Conservation (phyloP, 495 filamentous ascomycete species). For the Xylaria telfairii region DNA sequence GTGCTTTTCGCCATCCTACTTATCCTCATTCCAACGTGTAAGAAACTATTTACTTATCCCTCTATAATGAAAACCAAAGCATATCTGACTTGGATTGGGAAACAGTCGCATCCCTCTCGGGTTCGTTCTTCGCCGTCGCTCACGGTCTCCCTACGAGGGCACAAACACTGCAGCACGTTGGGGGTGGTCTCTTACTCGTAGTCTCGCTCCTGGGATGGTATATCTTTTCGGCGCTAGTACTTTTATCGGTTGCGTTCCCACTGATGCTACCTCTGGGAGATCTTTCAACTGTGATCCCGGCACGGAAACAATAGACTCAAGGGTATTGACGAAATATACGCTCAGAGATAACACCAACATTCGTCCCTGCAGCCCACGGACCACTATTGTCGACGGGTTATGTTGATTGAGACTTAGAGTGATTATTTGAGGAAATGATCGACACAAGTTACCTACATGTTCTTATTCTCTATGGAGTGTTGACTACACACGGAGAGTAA, state of each 20-base stretch:
- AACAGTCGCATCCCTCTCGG: constrained; percentile 1
- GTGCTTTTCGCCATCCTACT: constrained; percentile 6
- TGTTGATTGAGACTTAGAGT: background rate
- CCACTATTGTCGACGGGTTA: background rate
- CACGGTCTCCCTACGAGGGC: background rate
- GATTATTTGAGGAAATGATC: background rate
- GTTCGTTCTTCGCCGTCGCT: constrained; percentile 7
- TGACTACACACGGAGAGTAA: no score
- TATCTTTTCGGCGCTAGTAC: constrained; percentile 1
- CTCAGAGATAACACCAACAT: background rate
- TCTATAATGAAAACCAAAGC: background rate
- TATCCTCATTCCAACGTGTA: constrained; percentile 8
- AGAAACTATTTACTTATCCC: background rate
- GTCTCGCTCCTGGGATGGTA: constrained; percentile 12
- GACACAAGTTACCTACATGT: background rate
- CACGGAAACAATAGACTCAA: background rate
- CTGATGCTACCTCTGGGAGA: constrained; percentile 10
- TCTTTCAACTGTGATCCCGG: background rate
- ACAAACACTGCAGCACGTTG: background rate
- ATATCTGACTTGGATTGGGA: background rate
- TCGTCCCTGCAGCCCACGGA: background rate
- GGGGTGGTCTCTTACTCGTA: background rate
- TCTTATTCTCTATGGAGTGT: background rate
- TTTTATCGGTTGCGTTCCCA: constrained; percentile 2
- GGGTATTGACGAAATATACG: background rate